Conservation (phyloP, 306 rosid genomes). For the Quercus ilex region DNA sequence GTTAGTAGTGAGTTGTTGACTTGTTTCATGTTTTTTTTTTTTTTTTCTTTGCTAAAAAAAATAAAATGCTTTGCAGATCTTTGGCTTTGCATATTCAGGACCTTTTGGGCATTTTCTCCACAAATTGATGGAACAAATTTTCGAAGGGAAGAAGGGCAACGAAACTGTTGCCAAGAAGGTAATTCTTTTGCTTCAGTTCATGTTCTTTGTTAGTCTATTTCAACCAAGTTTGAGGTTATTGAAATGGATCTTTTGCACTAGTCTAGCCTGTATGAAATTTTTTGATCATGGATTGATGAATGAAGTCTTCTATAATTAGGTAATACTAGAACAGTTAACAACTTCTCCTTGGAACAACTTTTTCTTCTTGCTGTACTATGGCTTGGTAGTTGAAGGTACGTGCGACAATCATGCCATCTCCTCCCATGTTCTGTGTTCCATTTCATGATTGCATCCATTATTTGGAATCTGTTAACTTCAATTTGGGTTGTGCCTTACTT, state of each 20-base stretch:
- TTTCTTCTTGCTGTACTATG: slow-evolving; percentile 83
- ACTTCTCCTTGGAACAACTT: slow-evolving; percentile 89
- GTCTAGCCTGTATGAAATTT: slow-evolving; percentile 1
- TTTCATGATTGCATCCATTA: neutral
- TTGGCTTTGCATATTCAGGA: slow-evolving; percentile 84
- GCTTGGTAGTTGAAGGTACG: slow-evolving; percentile 88
- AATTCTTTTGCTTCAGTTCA: neutral
- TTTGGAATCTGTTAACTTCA: neutral
- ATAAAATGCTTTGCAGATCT: slow-evolving; percentile 52
- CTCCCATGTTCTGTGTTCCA: neutral
- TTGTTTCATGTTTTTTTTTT: neutral
- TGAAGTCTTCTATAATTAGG: slow-evolving; percentile 43
- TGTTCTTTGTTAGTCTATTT: neutral
- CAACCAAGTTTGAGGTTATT: neutral
- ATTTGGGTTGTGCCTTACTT: neutral
- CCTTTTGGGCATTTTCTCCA: slow-evolving; percentile 95
- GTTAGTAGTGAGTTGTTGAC: neutral
- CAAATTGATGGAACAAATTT: slow-evolving; percentile 76
- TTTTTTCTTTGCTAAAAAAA: slow-evolving; percentile 6
- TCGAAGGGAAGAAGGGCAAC: slow-evolving; percentile 74
- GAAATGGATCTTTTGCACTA: neutral
- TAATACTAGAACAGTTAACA: slow-evolving; percentile 78
- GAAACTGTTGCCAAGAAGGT: slow-evolving; percentile 84
- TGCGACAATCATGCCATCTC: neutral
- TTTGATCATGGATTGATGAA: slow-evolving; percentile 16